Evolutionary conservation across 2,329 filamentous ascomycete genomes (phyloP), one percentile per base, ranked within the genome.

Genomic region (Neofusicoccum sp.): DNA sequence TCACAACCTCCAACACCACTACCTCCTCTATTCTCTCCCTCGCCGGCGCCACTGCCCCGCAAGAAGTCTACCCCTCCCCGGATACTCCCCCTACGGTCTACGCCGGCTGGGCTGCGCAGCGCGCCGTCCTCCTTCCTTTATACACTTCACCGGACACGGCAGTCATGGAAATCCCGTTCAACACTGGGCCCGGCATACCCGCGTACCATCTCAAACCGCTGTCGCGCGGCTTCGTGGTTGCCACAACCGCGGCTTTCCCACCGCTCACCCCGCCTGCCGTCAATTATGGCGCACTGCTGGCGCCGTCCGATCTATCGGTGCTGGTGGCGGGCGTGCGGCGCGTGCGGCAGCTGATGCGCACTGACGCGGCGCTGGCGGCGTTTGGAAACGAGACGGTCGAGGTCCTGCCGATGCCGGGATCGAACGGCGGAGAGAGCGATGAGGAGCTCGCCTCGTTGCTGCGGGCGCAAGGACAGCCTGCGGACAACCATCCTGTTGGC

Each of bases 341-440:
- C 26, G 31, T 33, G 31, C 28, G 31, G 16, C 11, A 6, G 6
- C 45, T 24, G n/a, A 34, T 49, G 30, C 30, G 7, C 24, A 33
- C 31, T 14, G 14, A 16, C 3, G 45, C 45, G 3, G 24, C 20
- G 20, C 20, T 20, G 20, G 20, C 20, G 20, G 20, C 20, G 20
- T 20, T 20, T 20, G 20, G 20, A 20, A 20, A 20, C 20, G 20
- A 20, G 20, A 20, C 24, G 43, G 12, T 14, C 41, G 31, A 54
- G 38, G 4, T 51, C n/a, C 1, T 12, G 26, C 44, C 24, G 26
- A 4, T 24, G n/a, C 33, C 47, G 2, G 31, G 31, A 26, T 4
- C 6, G 9, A 20, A 2, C 63, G 74, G 77, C 16, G 72, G 65
- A 30, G 74, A 72, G 20, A 20, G 20, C n/a, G 31, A 36, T 11